Conservation (phyloP, 1,139 yeast genomes). For the Ogataea hybrid region DNA sequence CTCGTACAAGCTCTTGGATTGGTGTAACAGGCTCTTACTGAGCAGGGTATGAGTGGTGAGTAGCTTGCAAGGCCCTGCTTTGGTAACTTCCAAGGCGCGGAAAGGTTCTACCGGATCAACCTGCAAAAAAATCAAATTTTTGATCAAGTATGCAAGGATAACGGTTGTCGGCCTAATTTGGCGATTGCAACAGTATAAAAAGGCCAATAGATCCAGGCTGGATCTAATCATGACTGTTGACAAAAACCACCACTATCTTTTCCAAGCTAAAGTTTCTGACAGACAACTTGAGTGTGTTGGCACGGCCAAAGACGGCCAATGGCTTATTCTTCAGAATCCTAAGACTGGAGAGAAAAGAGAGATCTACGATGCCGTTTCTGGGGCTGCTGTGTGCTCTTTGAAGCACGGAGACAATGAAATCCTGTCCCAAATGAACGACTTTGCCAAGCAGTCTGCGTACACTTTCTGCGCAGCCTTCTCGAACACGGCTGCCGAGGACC, state of each 20-base stretch:
- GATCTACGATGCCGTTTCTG: conserved; percentile 52
- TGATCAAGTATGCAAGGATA: no score
- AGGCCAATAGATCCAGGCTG: neutral
- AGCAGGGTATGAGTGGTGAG: no score
- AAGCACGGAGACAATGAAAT: conserved; percentile 51
- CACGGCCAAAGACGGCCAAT: conserved; percentile 44
- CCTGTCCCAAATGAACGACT: conserved; percentile 42
- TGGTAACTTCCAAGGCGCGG: no score
- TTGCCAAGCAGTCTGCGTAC: conserved; percentile 44
- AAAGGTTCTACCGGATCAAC: no score
- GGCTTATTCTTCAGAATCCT: conserved; percentile 45
- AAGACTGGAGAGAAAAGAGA: conserved; percentile 40
- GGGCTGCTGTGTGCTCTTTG: conserved; percentile 61
- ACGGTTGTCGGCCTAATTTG: no score
- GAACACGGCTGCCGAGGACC: conserved; percentile 47
- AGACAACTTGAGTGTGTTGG: conserved; percentile 37
- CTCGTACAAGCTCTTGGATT: no score
- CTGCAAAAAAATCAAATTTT: no score
- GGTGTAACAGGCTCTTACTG: no score
- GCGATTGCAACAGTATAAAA: neutral
- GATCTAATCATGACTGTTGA: conserved; percentile 20
- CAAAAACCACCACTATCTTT: conserved; percentile 30
- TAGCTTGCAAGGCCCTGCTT: no score
- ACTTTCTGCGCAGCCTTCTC: conserved; percentile 42
- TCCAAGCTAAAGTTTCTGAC: conserved; percentile 32